Conservation (phyloP, 176 grass and related monocot genomes). For the Musa troglodytarum region DNA sequence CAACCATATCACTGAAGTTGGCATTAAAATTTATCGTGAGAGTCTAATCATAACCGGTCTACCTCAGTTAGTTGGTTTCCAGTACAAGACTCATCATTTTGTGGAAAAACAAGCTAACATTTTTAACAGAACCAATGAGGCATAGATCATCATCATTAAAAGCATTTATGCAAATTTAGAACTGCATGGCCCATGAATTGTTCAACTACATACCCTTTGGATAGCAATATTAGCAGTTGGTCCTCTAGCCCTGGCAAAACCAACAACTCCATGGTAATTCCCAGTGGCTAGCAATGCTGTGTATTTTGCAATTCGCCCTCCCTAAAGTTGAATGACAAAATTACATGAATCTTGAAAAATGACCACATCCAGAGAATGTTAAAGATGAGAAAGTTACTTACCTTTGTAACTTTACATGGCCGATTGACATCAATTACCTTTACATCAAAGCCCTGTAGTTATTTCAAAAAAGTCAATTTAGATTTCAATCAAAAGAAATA, state of each 20-base stretch:
- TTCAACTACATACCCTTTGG: constrained; percentile 48
- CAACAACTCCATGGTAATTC: constrained; percentile 91
- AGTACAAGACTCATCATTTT: too few relatives aligned
- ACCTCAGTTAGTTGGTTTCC: too few relatives aligned
- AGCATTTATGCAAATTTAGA: not conserved
- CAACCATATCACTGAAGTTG: too few relatives aligned
- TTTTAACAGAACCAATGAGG: not conserved
- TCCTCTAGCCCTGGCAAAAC: constrained; percentile 85
- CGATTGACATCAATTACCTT: constrained; percentile 91
- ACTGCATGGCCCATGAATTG: not conserved
- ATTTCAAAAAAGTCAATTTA: not conserved
- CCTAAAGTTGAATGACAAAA: constrained; percentile 35
- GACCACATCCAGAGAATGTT: not conserved
- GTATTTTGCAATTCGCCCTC: constrained; percentile 78
- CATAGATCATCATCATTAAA: not conserved
- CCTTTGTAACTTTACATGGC: constrained; percentile 97
- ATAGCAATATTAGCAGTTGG: constrained; percentile 85
- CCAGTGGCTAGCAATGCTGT: constrained; percentile 79
- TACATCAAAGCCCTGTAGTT: constrained; percentile 80
- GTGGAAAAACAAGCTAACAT: not conserved
- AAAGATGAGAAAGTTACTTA: constrained; percentile 15
- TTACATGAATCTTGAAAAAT: constrained; percentile 10
- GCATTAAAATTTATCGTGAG: too few relatives aligned
- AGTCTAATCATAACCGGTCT: too few relatives aligned
- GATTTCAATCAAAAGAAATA: not conserved